Conservation (phyloP, 768 basidiomycete species). For the Gautieria morchelliformis region DNA sequence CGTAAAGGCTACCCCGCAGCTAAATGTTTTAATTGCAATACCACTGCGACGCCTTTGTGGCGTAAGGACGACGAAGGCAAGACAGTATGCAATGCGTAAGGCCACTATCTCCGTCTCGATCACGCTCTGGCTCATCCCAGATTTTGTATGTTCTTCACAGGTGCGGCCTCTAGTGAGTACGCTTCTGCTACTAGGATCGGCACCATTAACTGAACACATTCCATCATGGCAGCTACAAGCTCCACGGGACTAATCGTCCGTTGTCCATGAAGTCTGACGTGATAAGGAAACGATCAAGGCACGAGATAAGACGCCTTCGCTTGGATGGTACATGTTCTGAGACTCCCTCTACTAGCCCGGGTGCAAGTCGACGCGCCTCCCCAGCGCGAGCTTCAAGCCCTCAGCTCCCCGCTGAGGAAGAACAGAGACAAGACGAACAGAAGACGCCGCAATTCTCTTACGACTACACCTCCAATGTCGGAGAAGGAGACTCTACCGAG, state of each 20-base stretch:
- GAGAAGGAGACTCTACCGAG: background rate
- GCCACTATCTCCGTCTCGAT: constrained; percentile 12
- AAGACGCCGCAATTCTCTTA: constrained; percentile 8
- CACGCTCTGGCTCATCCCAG: background rate
- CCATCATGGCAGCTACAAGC: constrained; percentile 45
- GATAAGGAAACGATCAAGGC: constrained; percentile 78
- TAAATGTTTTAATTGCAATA: constrained; percentile 86
- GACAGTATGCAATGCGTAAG: constrained; percentile 85
- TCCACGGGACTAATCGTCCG: constrained; percentile 77
- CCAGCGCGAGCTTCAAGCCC: constrained; percentile 27
- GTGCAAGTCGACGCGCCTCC: constrained; percentile 63
- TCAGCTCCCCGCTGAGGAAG: constrained; percentile 2
- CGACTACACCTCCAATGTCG: background rate
- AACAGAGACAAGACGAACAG: constrained; percentile 4
- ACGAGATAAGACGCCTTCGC: constrained; percentile 59
- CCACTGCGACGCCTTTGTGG: constrained; percentile 83
- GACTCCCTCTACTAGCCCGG: constrained; percentile 68
- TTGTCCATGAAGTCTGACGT: constrained; percentile 90
- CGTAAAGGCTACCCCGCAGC: constrained; percentile 26
- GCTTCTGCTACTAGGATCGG: background rate
- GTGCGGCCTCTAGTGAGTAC: constrained; percentile 64
- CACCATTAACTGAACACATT: constrained; percentile 10
- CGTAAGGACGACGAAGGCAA: constrained; percentile 87
- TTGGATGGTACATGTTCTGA: constrained; percentile 37
- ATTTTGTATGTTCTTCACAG: constrained; percentile 25